Evolutionary conservation across 495 filamentous ascomycete genomes (phyloP).

Genomic region (Tuber calosporum): DNA sequence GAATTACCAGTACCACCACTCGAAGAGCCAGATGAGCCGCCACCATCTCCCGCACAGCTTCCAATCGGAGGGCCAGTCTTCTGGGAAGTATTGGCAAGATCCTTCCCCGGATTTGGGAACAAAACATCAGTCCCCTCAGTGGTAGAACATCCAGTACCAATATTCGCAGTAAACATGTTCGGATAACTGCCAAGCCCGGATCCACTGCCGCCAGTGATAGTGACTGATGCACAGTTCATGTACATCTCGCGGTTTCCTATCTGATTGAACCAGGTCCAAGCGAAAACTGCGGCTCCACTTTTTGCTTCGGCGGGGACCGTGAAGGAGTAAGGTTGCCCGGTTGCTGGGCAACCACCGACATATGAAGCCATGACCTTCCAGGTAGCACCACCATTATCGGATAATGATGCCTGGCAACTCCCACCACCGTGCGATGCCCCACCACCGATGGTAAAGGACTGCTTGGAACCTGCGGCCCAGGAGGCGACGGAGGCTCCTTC

Average conservation of each 20-base stretch:
- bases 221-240: conserved; percentile 54
- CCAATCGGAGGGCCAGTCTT: not conserved
- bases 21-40: not conserved
- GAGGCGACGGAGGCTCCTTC: conserved; percentile 47
- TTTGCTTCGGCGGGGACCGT: conserved; percentile 53
- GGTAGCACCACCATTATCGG: conserved; percentile 55
- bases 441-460: conserved; percentile 51
- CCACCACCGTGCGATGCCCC: conserved; percentile 58
- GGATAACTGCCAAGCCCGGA: conserved; percentile 43
- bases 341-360: conserved; percentile 55
- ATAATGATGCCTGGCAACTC: conserved; percentile 58
- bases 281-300: conserved; percentile 45
- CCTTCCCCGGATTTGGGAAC: conserved; percentile 55
- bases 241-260: conserved; percentile 56
- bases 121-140: conserved; percentile 47
- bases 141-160: conserved; percentile 47
- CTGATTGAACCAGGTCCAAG: conserved; percentile 58
- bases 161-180: conserved; percentile 55
- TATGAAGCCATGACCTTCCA: conserved; percentile 62
- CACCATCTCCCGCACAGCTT: not conserved
- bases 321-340: conserved; percentile 51
- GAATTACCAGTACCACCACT: not conserved
- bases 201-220: conserved; percentile 46
- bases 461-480: conserved; percentile 52
- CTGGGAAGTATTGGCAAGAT: conserved; percentile 44